Evolutionary conservation across 2,329 filamentous ascomycete genomes (phyloP), one percentile per base, ranked within the genome.

Genomic region (Diaporthe ampelina): DNA sequence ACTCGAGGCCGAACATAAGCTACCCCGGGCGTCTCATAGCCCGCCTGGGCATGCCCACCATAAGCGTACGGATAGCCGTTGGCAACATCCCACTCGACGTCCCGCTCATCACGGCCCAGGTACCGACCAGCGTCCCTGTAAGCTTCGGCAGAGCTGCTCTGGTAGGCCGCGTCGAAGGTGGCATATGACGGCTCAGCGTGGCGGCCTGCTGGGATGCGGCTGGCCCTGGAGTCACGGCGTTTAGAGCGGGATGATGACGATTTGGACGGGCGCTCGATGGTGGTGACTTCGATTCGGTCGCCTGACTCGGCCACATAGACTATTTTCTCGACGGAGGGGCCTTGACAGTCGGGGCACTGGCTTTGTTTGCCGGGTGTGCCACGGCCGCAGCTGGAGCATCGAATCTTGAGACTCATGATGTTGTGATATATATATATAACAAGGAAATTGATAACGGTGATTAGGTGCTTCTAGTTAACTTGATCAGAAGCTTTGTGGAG

Each of bases 371-470:
- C 68, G 21, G 54, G 40, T 43, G 35, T 50, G 26, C 56, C 35
- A 26, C 40, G 68, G 8, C 54, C 45, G 40, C 68, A 70, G 32
- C 26, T 50, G 6, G 52, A 26, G 54, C 68, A 70, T 35, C 68
- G 48, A 9, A 68, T 70, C 32, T n/a, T 70, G 54, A 68, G 63
- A 68, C 56, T 50, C 54, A 58, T 70, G 1, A 21, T 40, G 4
- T n/a, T n/a, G n/a, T n/a, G n/a, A 21, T 21, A 48, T 48, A 48
- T 48, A 48, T 32, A 15, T 26, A n/a, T 58, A 15, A 15, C 3
- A n/a, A 8, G 11, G 11, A 15, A 29, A 11, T n/a, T n/a, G 32
- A 17, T 11, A 19, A 8, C 10, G 3, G 37, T 37, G 37, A 24
- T 37, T 43, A 19, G 15, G 2, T 17, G 11, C 37, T 13, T 10